Conservation (phyloP, 495 filamentous ascomycete species). For the Trichocladium uniseriatum region DNA sequence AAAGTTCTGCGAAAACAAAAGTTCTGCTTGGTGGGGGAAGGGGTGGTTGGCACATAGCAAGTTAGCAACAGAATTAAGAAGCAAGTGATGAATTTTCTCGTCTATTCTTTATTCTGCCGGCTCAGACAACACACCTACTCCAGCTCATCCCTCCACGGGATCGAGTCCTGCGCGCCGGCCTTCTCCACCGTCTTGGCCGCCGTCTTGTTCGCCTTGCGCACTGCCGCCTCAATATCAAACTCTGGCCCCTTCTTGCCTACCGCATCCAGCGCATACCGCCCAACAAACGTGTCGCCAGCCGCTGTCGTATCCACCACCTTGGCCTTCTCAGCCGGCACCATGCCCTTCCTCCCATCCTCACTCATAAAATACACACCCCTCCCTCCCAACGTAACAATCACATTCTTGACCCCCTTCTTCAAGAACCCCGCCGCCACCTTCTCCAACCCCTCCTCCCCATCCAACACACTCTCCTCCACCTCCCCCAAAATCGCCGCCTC, state of each 20-base stretch:
- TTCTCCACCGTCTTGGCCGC: conserved; percentile 69
- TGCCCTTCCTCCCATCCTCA: conserved; percentile 26
- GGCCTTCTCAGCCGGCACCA: conserved; percentile 48
- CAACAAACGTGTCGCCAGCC: conserved; percentile 91
- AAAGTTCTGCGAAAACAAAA: no score
- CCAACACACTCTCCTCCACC: conserved; percentile 38
- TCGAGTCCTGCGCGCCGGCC: conserved; percentile 73
- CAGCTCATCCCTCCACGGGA: conserved; percentile 81
- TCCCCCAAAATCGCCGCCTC: conserved; percentile 68
- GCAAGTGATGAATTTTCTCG: no score
- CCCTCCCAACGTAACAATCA: conserved; percentile 74
- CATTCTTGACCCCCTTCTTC: conserved; percentile 56
- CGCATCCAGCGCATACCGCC: conserved; percentile 68
- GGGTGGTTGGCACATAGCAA: no score
- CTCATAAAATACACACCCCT: conserved; percentile 59
- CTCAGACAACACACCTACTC: conserved; percentile 14
- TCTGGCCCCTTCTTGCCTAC: conserved; percentile 24
- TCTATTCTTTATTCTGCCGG: neutral
- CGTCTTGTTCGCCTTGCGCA: conserved; percentile 61
- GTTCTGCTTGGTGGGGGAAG: no score
- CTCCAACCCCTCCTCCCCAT: conserved; percentile 36
- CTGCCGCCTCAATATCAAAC: conserved; percentile 49
- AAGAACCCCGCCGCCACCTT: conserved; percentile 51
- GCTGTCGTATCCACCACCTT: conserved; percentile 88
- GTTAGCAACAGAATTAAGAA: no score